Evolutionary conservation across 352 stramenopile genomes (phyloP).

Genomic region (Pythium oligandrum): DNA sequence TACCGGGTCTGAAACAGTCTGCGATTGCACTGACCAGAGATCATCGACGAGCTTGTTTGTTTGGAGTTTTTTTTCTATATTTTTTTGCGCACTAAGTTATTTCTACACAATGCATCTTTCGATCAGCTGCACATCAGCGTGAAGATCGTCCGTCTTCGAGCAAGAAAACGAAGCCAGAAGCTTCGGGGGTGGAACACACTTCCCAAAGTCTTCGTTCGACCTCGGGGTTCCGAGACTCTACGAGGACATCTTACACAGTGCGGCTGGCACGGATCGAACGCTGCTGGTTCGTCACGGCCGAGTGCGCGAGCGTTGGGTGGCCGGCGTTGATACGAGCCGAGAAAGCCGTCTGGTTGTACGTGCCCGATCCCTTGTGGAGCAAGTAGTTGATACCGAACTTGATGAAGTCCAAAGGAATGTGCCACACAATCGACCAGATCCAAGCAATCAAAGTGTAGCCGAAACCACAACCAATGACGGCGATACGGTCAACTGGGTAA

Average conservation of each 20-base stretch:
- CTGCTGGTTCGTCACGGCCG: constrained; percentile 50
- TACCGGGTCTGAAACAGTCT: too few relatives aligned
- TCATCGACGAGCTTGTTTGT: too few relatives aligned
- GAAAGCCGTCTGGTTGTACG: constrained; percentile 61
- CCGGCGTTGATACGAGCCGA: constrained; percentile 71
- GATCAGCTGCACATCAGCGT: too few relatives aligned
- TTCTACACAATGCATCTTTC: too few relatives aligned
- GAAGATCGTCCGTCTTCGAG: too few relatives aligned
- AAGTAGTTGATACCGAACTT: constrained; percentile 72
- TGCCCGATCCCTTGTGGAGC: constrained; percentile 37
- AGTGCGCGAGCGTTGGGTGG: constrained; percentile 62
- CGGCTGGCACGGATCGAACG: constrained; percentile 62
- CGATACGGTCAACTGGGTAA: constrained; percentile 62
- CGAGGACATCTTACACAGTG: constrained; percentile 39
- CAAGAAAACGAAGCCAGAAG: too few relatives aligned
- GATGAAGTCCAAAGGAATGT: constrained; percentile 70
- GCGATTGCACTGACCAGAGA: too few relatives aligned
- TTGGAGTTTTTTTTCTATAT: too few relatives aligned
- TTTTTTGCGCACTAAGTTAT: too few relatives aligned
- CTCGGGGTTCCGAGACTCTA: background rate
- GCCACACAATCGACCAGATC: constrained; percentile 67
- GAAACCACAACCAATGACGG: constrained; percentile 57
- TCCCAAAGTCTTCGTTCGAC: too few relatives aligned
- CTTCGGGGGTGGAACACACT: too few relatives aligned
- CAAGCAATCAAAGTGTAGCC: constrained; percentile 62